phyloP scores from a whole-genome alignment of 768 basidiomycete genomes.

The Gelatoporia subvermispora region DNA sequence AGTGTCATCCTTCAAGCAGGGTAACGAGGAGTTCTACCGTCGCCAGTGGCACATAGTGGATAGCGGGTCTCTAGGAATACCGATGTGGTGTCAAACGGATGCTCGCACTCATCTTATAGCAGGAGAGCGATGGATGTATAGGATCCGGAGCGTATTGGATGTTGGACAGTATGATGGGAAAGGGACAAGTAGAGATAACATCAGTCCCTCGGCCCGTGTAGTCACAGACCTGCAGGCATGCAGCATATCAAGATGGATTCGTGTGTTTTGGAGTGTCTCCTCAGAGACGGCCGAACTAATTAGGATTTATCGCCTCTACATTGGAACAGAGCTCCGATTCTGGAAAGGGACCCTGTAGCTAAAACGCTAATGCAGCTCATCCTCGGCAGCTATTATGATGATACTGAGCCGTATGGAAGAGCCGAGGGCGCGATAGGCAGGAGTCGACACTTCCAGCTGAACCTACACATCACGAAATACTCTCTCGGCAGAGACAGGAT shows the following conservation, averaged over 20 bases:
- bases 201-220: conserved; percentile 23
- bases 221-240: conserved; percentile 10
- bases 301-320: too few species aligned
- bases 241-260: conserved; percentile 26
- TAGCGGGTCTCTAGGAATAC: conserved; percentile 9
- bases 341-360: too few species aligned
- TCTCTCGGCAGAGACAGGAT: too few species aligned
- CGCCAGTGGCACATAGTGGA: conserved; percentile 64
- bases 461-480: too few species aligned
- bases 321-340: too few species aligned
- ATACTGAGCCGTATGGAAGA: too few species aligned
- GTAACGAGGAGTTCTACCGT: conserved; percentile 43
- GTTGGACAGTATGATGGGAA: conserved; percentile 6
- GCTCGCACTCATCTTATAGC: conserved; percentile 20
- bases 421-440: too few species aligned
- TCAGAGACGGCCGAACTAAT: too few species aligned
- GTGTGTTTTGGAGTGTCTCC: too few species aligned
- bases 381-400: too few species aligned
- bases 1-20: conserved; percentile 10
- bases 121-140: conserved; percentile 7
- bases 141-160: conserved; percentile 13
- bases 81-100: conserved; percentile 9
- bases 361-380: too few species aligned
- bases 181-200: conserved; percentile 23
- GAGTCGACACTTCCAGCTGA: too few species aligned